A percentile compares a stretch with the other conserved stretches of the same genome.
These are phyloP conservation scores for Peltaster fructicola DNA, from an alignment of 2,329 filamentous ascomycete species.

Conservation along the genomic window DNA sequence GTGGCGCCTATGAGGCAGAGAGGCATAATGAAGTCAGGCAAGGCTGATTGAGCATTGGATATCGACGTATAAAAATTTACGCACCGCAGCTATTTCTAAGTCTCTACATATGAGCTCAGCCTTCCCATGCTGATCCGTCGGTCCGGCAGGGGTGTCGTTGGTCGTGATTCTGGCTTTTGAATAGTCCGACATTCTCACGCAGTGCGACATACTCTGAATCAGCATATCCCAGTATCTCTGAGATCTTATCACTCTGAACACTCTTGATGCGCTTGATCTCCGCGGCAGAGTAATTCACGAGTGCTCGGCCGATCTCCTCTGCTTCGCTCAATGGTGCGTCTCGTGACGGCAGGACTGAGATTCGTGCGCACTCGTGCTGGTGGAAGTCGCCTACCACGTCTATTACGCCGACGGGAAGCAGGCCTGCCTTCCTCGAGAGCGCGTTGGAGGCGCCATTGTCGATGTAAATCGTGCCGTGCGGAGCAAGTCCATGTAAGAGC, in stretches of 20 bases:
- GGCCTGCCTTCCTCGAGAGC: slow-evolving; percentile 63
- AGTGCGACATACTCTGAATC: slow-evolving; percentile 89
- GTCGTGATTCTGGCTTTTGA: slow-evolving; percentile 24
- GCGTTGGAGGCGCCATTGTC: slow-evolving; percentile 76
- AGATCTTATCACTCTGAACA: slow-evolving; percentile 64
- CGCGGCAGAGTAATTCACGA: slow-evolving; percentile 80
- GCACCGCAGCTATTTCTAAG: no score
- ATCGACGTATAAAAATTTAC: no score
- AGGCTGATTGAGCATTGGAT: no score
- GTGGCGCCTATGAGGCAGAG: no score
- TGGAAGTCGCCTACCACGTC: slow-evolving; percentile 77
- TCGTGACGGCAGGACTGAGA: slow-evolving; percentile 56
- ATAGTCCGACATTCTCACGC: slow-evolving; percentile 72
- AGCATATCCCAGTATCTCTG: slow-evolving; percentile 66
- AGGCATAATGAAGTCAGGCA: no score
- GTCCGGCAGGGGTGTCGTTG: no score
- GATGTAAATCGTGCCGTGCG: slow-evolving; percentile 83
- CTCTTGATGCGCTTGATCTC: slow-evolving; percentile 80
- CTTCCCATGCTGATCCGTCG: slow-evolving; percentile 13
- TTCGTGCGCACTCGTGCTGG: slow-evolving; percentile 78
- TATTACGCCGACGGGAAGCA: slow-evolving; percentile 80
- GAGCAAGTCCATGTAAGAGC: slow-evolving; percentile 80
- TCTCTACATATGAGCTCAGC: slow-evolving; percentile 13
- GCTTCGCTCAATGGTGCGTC: slow-evolving; percentile 22
- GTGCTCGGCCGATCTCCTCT: slow-evolving; percentile 64